A percentile compares a stretch with the other conserved stretches of the same genome.
Conservation (phyloP, 192 early-diverging fungal species). For the Cetraspora pellucida region DNA sequence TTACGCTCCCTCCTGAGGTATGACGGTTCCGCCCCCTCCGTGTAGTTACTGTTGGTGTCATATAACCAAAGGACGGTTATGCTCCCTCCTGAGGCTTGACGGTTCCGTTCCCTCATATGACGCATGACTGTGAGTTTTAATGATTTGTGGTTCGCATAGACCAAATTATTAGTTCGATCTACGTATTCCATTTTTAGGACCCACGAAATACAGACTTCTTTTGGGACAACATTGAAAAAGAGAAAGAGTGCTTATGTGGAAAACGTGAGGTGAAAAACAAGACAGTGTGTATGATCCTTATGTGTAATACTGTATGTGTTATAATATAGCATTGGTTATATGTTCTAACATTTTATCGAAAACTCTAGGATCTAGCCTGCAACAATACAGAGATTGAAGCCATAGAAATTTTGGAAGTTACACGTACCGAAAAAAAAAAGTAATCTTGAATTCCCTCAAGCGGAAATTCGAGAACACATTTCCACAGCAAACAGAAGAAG, state of each 20-base stretch:
- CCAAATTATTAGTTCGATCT: slow-evolving; percentile 2
- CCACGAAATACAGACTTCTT: not conserved
- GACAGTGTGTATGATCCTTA: not conserved
- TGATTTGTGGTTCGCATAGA: not conserved
- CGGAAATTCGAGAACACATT: not conserved
- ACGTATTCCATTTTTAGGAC: not conserved
- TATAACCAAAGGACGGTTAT: not conserved
- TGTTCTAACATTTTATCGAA: not conserved
- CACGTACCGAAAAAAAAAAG: not conserved
- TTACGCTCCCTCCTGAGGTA: not conserved
- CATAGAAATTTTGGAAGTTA: not conserved
- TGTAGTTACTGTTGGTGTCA: not conserved
- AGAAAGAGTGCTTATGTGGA: not conserved
- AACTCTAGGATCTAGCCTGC: not conserved
- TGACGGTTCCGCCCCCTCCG: not conserved
- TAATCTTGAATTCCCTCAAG: not conserved
- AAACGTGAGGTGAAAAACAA: not conserved
- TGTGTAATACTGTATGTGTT: not conserved
- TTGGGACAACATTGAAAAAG: slow-evolving; percentile 9
- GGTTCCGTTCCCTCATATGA: slow-evolving; percentile 5
- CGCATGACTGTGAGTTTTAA: not conserved
- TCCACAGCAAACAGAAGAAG: no score
- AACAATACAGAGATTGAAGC: slow-evolving; percentile 1
- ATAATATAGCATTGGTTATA: not conserved
- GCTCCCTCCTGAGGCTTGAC: not conserved